A percentile compares a stretch with the other conserved stretches of the same genome.
Evolutionary conservation across 495 filamentous ascomycete genomes (phyloP).

Genomic region (Aspergillus panamensis): DNA sequence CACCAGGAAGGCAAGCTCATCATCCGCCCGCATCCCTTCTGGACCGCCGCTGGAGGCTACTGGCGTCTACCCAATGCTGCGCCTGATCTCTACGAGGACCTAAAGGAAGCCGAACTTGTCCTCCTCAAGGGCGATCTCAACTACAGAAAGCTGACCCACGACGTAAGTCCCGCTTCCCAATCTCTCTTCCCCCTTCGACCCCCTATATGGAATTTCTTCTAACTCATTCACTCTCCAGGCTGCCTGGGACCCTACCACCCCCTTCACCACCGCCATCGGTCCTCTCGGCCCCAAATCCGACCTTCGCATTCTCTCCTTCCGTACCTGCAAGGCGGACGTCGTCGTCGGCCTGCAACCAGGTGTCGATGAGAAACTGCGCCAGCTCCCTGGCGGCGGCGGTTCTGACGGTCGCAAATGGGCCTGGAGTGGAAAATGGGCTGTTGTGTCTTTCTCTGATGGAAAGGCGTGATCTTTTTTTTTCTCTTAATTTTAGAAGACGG

Average conservation of each 20-base stretch:
- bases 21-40: slow-evolving; percentile 79
- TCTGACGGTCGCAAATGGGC: slow-evolving; percentile 83
- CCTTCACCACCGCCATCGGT: slow-evolving; percentile 82
- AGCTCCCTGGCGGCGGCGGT: slow-evolving; percentile 62
- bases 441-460: slow-evolving; percentile 81
- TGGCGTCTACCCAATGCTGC: slow-evolving; percentile 76
- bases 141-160: slow-evolving; percentile 84
- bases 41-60: slow-evolving; percentile 80
- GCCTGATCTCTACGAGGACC: slow-evolving; percentile 65
- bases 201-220: neutral
- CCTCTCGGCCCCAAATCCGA: slow-evolving; percentile 77
- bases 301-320: slow-evolving; percentile 75
- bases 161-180: slow-evolving; percentile 55
- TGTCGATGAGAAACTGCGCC: slow-evolving; percentile 72
- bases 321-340: slow-evolving; percentile 94
- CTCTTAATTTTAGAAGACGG: neutral
- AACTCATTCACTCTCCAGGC: slow-evolving; percentile 47
- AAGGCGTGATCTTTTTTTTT: slow-evolving; percentile 36
- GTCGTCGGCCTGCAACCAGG: slow-evolving; percentile 84
- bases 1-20: slow-evolving; percentile 79
- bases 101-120: slow-evolving; percentile 83
- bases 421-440: slow-evolving; percentile 96
- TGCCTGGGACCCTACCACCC: slow-evolving; percentile 82
- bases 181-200: neutral
- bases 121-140: slow-evolving; percentile 97